phyloP scores from a whole-genome alignment of 106 monocot species.

The Agapanthus africanus region DNA sequence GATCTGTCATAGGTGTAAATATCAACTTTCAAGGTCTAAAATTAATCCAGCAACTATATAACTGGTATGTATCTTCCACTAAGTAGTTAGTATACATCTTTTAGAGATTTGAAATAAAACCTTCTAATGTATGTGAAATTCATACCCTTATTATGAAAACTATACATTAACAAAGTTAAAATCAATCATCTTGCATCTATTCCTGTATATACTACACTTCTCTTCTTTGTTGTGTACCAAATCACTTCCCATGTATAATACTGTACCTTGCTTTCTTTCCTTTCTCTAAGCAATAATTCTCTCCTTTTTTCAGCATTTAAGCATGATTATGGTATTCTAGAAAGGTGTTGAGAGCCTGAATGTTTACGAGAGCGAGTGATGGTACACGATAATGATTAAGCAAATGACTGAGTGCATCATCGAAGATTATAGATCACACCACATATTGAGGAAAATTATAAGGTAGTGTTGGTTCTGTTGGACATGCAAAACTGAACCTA shows the following conservation, averaged over 20 bases:
- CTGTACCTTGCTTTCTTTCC: background rate
- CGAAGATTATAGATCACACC: background rate
- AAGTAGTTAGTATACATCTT: background rate
- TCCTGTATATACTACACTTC: background rate
- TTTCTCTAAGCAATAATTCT: background rate
- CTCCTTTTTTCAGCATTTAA: background rate
- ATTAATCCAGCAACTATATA: no score
- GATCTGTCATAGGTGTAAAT: no score
- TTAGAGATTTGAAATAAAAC: background rate
- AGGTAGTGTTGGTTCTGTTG: background rate
- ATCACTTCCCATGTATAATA: background rate
- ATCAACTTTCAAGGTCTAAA: no score
- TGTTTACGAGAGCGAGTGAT: background rate
- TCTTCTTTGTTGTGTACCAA: background rate
- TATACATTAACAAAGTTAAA: background rate
- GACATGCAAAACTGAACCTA: background rate
- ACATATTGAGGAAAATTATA: background rate
- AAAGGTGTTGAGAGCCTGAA: background rate
- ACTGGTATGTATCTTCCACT: no score
- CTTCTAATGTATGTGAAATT: background rate
- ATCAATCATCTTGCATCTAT: background rate
- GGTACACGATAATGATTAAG: no score
- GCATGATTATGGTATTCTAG: background rate
- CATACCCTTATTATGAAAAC: background rate
- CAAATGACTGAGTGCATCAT: background rate